A percentile compares a stretch with the other conserved stretches of the same genome.
phyloP scores from a whole-genome alignment of 305 asterid species.

The Solanum chacoense region DNA sequence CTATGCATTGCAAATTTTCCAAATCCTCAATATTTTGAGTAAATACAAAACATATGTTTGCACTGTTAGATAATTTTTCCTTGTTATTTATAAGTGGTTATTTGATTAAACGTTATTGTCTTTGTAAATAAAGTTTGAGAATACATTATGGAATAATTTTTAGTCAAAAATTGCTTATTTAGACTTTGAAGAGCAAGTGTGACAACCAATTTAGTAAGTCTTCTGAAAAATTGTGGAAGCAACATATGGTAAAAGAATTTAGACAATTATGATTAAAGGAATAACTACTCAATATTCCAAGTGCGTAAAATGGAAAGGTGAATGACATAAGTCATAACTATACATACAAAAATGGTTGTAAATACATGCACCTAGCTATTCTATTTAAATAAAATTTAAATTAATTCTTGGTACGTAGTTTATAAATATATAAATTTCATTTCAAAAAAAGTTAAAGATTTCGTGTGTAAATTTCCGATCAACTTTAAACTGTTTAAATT shows the following conservation, averaged over 20 bases:
- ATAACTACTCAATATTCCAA: not conserved
- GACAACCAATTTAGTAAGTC: not conserved
- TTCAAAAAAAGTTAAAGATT: no score
- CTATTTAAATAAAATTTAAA: no score
- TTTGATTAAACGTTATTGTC: not conserved
- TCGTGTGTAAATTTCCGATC: fast-evolving
- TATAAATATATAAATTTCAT: no score
- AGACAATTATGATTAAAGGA: not conserved
- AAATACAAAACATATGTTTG: not conserved
- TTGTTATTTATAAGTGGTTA: not conserved
- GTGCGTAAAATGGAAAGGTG: not conserved
- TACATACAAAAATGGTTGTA: not conserved
- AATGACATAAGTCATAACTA: not conserved
- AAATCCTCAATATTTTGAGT: not conserved
- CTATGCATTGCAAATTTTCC: not conserved
- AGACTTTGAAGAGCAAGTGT: not conserved
- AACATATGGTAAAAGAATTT: not conserved
- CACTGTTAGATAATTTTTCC: not conserved
- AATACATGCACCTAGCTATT: not conserved
- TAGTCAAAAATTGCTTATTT: not conserved
- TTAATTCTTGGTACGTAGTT: no score
- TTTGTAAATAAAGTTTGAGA: not conserved
- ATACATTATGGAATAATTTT: not conserved
- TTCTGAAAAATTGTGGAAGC: not conserved
- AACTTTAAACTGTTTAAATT: no score